phyloP scores from a whole-genome alignment of 805 yeast species.

The Candida corydali region DNA sequence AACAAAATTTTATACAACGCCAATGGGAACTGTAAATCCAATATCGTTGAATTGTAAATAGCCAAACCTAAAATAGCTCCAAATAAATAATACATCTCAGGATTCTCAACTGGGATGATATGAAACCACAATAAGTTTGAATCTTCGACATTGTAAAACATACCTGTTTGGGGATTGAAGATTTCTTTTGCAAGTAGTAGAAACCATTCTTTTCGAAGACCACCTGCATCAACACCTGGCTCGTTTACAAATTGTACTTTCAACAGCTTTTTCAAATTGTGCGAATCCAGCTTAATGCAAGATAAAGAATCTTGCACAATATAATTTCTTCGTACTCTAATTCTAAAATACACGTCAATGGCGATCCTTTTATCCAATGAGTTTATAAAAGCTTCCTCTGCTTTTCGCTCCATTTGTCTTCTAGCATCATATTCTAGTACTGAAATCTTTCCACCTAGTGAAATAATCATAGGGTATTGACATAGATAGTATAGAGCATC shows the following conservation, averaged over 20 bases:
- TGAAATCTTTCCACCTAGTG: conserved; percentile 77
- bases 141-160: conserved; percentile 64
- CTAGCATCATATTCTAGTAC: conserved; percentile 80
- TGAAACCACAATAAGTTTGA: conserved; percentile 78
- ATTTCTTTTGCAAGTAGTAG: conserved; percentile 63
- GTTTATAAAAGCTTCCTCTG: conserved; percentile 82
- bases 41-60: conserved; percentile 80
- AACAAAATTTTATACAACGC: conserved; percentile 74
- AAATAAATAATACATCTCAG: conserved; percentile 64
- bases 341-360: conserved; percentile 63
- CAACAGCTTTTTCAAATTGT: conserved; percentile 68
- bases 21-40: conserved; percentile 74
- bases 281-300: conserved; percentile 49
- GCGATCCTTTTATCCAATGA: conserved; percentile 61
- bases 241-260: conserved; percentile 80
- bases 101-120: conserved; percentile 37
- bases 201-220: conserved; percentile 93
- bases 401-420: conserved; percentile 76
- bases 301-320: conserved; percentile 74
- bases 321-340: conserved; percentile 62
- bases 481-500: conserved; percentile 57
- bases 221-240: conserved; percentile 96
- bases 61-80: conserved; percentile 91
- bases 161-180: conserved; percentile 63
- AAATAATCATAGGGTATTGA: conserved; percentile 75